Base-by-base conservation (phyloP, 2,329 filamentous ascomycete species). In the Rhynchosporium agropyri region DNA sequence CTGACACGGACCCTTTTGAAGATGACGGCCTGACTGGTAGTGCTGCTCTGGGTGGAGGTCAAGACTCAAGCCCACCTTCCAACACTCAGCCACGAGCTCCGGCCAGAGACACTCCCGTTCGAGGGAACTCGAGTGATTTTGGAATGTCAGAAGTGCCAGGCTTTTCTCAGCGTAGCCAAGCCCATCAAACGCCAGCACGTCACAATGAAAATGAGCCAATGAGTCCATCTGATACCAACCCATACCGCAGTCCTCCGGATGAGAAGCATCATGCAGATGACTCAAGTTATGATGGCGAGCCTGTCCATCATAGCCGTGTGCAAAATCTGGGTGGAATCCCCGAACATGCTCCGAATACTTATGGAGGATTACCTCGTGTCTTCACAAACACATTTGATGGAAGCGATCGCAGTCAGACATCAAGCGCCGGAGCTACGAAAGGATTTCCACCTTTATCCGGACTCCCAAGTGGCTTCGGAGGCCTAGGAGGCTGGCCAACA, bases 181-280 rank as follows among this genome's bases (percentile, higher is more conserved):
- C 67, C 28, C 75, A 75, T 33, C 75, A 76, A 51, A 76, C 73
- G 55, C 74, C 74, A 5, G 74, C 69, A 31, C 73, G 71, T n/a
- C 72, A 74, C 51, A 79, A 77, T 49, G 80, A 81, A n/a, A 81
- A 88, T 67, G 90, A 92, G 63, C 89, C 90, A 0, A 85, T 91
- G 73, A 98, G 94, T 74, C 95, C 95, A 10, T 95, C 93, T 0
- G 91, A 96, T 72, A 98, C 95, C 3, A 99, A 99, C 73, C 95
- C 95, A 1, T 99, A 95, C 74, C 91, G 93, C 67, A 98, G 94
- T 75, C 95, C 95, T 2, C 86, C 90, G 7, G 90, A 89, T 43
- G 87, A 91, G 54, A 84, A 84, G 20, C 81, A 83, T 51, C 84
- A 89, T 50, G 78, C 80, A 54, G 72, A 75, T 40, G 78, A 80